These are phyloP conservation scores for Aureococcus anophagefferens DNA, from an alignment of 108 stramenopile genomes.

Conservation along the genomic window DNA sequence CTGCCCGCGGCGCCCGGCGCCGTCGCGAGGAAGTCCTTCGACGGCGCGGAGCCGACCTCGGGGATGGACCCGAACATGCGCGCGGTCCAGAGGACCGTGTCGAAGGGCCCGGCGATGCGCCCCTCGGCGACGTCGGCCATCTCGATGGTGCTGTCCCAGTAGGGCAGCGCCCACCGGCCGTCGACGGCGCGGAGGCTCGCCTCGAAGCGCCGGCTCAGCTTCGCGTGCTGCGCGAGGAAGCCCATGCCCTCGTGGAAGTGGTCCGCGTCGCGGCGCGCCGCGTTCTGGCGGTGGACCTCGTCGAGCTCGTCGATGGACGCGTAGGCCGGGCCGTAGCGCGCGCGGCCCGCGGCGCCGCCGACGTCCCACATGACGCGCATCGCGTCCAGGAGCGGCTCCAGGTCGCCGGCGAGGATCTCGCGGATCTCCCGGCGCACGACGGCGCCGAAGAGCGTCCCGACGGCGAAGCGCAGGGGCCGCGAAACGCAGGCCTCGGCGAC, in stretches of 20 bases:
- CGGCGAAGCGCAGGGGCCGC: no score
- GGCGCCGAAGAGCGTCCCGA: no score
- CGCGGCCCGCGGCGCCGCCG: background rate
- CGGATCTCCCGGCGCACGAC: no score
- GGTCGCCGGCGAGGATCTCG: background rate
- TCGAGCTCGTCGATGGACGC: background rate
- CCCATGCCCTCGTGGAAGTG: conserved; percentile 7
- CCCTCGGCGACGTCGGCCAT: no score
- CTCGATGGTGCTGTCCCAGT: conserved; percentile 7
- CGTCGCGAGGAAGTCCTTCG: no score
- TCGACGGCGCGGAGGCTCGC: background rate
- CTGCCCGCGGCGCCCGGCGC: no score
- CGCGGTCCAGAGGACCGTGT: no score
- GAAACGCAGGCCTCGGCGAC: no score
- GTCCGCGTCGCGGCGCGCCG: conserved; percentile 1
- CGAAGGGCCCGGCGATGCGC: no score
- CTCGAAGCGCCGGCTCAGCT: background rate
- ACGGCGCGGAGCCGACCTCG: no score
- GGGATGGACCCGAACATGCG: no score
- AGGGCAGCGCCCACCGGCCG: background rate
- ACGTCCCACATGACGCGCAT: background rate
- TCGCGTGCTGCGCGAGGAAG: conserved; percentile 2
- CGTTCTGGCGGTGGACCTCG: background rate
- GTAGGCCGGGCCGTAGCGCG: background rate
- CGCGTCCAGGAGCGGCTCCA: background rate